A percentile compares a stretch with the other conserved stretches of the same genome.
These are phyloP conservation scores for Phalaenopsis hybrid DNA, from an alignment of 116 monocot species.

Conservation along the genomic window DNA sequence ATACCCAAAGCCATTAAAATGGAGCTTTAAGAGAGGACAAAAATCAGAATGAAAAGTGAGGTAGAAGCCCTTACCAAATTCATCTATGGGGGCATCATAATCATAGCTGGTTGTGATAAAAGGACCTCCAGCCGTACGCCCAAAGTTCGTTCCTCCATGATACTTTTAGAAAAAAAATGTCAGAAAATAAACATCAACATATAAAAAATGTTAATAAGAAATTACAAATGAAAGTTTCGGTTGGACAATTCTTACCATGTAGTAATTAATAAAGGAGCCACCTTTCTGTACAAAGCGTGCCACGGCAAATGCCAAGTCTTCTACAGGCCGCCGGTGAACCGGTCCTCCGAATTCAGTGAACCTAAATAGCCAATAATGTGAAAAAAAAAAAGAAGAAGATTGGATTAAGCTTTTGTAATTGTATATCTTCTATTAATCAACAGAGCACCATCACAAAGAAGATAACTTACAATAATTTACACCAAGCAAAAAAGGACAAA, in stretches of 20 bases:
- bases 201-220: background rate
- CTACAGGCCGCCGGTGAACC: constrained; percentile 66
- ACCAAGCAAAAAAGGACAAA: background rate
- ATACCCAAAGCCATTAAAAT: background rate
- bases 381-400: background rate
- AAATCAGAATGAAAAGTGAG: background rate
- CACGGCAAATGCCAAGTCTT: constrained; percentile 97
- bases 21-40: background rate
- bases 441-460: background rate
- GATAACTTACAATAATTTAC: background rate
- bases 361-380: constrained; percentile 32
- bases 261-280: constrained; percentile 95
- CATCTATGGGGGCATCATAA: constrained; percentile 83
- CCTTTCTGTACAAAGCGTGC: constrained; percentile 94
- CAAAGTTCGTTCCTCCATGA: constrained; percentile 80
- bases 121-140: constrained; percentile 77
- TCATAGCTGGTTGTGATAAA: constrained; percentile 82
- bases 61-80: constrained; percentile 44
- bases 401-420: background rate
- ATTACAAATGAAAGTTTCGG: background rate
- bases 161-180: constrained; percentile 34
- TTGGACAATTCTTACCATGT: constrained; percentile 59
- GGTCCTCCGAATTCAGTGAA: constrained; percentile 94
- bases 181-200: constrained; percentile 3
- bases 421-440: background rate